Conservation (phyloP, 352 stramenopile species). For the Pythium aristosporum region DNA sequence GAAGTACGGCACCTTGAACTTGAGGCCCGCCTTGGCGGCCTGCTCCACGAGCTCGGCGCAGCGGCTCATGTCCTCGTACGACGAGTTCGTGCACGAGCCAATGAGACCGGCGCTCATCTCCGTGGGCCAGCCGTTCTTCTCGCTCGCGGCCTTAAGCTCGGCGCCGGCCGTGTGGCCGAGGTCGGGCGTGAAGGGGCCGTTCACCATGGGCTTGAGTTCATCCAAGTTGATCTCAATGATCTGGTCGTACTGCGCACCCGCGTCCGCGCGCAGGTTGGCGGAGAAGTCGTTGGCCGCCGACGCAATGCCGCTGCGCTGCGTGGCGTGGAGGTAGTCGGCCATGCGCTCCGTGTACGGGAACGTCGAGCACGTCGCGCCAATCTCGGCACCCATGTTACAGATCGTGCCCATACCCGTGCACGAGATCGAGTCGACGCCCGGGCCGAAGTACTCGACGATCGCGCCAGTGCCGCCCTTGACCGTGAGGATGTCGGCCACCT, state of each 20-base stretch:
- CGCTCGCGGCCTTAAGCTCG: slow-evolving; percentile 58
- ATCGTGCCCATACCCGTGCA: slow-evolving; percentile 95
- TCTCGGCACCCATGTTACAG: slow-evolving; percentile 95
- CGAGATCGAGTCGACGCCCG: slow-evolving; percentile 92
- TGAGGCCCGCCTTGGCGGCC: slow-evolving; percentile 75
- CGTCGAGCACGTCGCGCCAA: slow-evolving; percentile 92
- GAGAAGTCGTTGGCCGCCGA: slow-evolving; percentile 86
- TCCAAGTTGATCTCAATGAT: slow-evolving; percentile 94
- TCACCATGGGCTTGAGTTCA: slow-evolving; percentile 88
- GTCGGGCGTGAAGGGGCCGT: slow-evolving; percentile 93
- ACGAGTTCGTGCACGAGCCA: slow-evolving; percentile 94
- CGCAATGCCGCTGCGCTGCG: slow-evolving; percentile 86
- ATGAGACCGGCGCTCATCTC: slow-evolving; percentile 91
- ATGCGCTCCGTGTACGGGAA: slow-evolving; percentile 94
- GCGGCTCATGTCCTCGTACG: slow-evolving; percentile 93
- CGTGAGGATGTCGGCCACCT: slow-evolving; percentile 92
- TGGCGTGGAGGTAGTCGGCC: slow-evolving; percentile 91
- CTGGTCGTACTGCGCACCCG: slow-evolving; percentile 91
- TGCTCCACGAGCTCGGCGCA: slow-evolving; percentile 89
- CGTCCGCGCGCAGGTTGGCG: slow-evolving; percentile 86
- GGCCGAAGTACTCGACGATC: slow-evolving; percentile 94
- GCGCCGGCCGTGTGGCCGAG: slow-evolving; percentile 81
- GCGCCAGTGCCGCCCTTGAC: slow-evolving; percentile 93
- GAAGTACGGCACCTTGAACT: slow-evolving; percentile 93
- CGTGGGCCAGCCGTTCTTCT: slow-evolving; percentile 91